Base-by-base conservation (phyloP, 2,329 filamentous ascomycete species). In the Fusarium penzigii region DNA sequence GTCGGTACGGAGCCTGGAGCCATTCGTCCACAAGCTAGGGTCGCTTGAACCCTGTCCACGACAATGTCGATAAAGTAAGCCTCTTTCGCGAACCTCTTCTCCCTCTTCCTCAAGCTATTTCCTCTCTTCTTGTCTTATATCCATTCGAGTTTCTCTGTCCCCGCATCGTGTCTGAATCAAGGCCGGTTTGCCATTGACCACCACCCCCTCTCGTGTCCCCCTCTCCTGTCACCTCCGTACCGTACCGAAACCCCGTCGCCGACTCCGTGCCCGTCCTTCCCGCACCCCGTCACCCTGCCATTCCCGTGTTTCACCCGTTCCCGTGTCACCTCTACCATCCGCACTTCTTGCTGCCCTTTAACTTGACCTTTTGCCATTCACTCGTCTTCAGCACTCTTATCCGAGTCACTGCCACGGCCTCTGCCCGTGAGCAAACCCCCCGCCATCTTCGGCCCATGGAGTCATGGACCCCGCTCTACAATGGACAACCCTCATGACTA, bases 51-150 rank as follows among this genome's bases (percentile, higher is more conserved):
- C 67, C 64, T 69, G 64, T 67, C 66, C 55, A 62, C 66, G 65
- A 75, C 67, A 68, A 80, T 80, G 78, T 80, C 78, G 68, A 79
- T 80, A 77, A 80, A 80, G 78, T 80, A 74, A 75, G 75, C 74
- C 66, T 67, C 62, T 56, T 65, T 62, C 55, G 59, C 65, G 62
- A 64, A 55, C 55, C 58, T 60, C 62, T 56, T 62, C 55, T 57
- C 51, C 48, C 50, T 57, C 52, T 53, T 53, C 60, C 53, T 51
- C 56, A 51, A 57, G 56, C 51, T 56, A 60, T 52, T 57, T 36
- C 32, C 55, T 50, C 62, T 49, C 20, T 57, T 53, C 44, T 52
- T 52, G 49, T 57, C 56, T 56, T 54, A 49, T 60, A 32, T 50
- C 51, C 32, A 14, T 36, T 36, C 32, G 32, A 12, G 44, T 55